Percentiles rank a stretch among this genome's conserved stretches.
Evolutionary conservation across 495 filamentous ascomycete species (phyloP).

Genomic region (Hypoxylon fuscum): DNA sequence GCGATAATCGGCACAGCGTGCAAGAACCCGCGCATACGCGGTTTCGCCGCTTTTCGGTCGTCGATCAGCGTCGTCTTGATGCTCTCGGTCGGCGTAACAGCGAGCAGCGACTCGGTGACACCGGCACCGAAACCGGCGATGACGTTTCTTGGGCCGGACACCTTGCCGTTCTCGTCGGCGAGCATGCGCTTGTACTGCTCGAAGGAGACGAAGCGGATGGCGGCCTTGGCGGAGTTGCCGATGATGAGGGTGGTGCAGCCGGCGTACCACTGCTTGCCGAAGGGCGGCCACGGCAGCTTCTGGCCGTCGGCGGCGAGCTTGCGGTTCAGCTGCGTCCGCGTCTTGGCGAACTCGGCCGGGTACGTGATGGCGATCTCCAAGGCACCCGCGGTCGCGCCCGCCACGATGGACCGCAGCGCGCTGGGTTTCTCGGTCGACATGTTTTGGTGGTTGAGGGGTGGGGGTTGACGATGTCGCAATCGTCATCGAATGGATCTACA

Average conservation of each 20-base stretch:
- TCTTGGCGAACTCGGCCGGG: constrained; percentile 98
- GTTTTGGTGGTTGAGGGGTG: constrained; percentile 9
- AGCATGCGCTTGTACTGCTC: constrained; percentile 88
- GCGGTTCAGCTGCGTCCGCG: constrained; percentile 91
- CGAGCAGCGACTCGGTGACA: constrained; percentile 89
- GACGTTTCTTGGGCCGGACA: constrained; percentile 89
- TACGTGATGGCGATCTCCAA: constrained; percentile 98
- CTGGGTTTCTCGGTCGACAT: constrained; percentile 70
- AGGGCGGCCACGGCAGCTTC: constrained; percentile 96
- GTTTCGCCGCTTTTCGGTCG: constrained; percentile 85
- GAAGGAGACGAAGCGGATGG: constrained; percentile 95
- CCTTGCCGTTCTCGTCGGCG: constrained; percentile 84
- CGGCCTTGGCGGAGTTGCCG: constrained; percentile 94
- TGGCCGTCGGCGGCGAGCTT: constrained; percentile 77
- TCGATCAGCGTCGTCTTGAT: constrained; percentile 99
- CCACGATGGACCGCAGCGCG: constrained; percentile 83
- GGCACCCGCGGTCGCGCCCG: constrained; percentile 89
- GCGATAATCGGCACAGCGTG: constrained; percentile 88
- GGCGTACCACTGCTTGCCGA: constrained; percentile 95
- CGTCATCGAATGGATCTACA: not conserved
- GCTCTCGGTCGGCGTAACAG: constrained; percentile 96
- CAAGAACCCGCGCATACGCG: constrained; percentile 90
- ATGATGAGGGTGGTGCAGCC: constrained; percentile 97
- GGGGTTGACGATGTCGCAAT: not conserved
- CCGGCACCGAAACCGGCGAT: constrained; percentile 95